A percentile compares a stretch with the other conserved stretches of the same genome.
Conservation (phyloP, 2,329 filamentous ascomycete genomes). For the Sclerotinia glacialis region DNA sequence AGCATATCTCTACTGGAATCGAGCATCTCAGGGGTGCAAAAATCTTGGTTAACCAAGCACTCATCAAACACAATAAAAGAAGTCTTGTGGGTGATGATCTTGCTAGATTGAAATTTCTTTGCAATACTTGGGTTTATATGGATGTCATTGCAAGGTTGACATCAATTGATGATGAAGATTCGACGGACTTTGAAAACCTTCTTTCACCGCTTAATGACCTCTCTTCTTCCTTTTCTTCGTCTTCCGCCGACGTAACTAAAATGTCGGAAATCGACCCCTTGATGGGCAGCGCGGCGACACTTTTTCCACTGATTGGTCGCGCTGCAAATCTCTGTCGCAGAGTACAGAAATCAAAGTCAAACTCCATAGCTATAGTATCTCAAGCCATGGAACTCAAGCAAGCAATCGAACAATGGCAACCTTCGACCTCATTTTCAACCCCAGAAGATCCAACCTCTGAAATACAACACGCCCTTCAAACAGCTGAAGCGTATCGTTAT, state of each 20-base stretch:
- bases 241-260: conserved; percentile 39
- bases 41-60: conserved; percentile 58
- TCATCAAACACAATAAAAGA: conserved; percentile 47
- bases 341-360: conserved; percentile 51
- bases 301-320: conserved; percentile 66
- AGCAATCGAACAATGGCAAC: conserved; percentile 59
- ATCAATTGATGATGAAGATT: conserved; percentile 51
- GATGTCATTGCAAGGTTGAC: conserved; percentile 69
- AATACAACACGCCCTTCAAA: conserved; percentile 62
- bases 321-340: conserved; percentile 64
- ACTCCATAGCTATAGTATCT: conserved; percentile 58
- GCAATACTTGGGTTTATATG: conserved; percentile 73
- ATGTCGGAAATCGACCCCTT: conserved; percentile 61
- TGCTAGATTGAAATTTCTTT: conserved; percentile 61
- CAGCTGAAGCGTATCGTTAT: conserved; percentile 65
- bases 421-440: conserved; percentile 49
- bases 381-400: conserved; percentile 61
- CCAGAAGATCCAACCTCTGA: conserved; percentile 63
- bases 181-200: conserved; percentile 52
- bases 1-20: conserved; percentile 65
- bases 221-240: conserved; percentile 34
- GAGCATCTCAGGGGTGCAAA: conserved; percentile 67
- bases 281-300: conserved; percentile 65
- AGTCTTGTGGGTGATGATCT: conserved; percentile 48
- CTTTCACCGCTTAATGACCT: conserved; percentile 41